Evolutionary conservation across 805 yeast species (phyloP), one percentile per base, ranked within the genome.

Genomic region (Yarrowia porcina): DNA sequence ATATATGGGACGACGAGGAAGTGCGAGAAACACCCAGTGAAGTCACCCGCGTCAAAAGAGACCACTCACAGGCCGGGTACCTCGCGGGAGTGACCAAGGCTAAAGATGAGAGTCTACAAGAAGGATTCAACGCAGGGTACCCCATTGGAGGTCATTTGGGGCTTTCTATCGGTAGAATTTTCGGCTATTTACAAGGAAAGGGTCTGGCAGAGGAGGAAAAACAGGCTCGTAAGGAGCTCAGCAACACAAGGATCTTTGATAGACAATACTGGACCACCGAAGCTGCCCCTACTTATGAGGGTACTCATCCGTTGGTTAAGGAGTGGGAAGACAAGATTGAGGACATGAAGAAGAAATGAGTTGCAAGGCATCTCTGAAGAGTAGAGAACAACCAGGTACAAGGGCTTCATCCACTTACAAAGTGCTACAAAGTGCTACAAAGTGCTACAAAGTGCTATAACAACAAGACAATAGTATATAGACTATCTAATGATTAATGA

Each of bases 71-170:
- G 66, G 87, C 87, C 66, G 98, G 97, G 0, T 92, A 89, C 67
- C 73, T 90, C 4, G 96, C 88, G 65, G 98, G 97, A 0, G 70
- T 92, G 6, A 78, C 89, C 1, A 74, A 72, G 15, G 83, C 90
- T 4, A 86, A 89, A 68, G 96, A 89, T 67, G 73, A 74, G 8
- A 82, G 86, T 41, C 75, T 90, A 23, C 97, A 92, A 70, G 70
- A 76, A 12, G 97, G 97, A 0, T 92, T 93, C 70, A 96, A 92
- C 71, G 79, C 76, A 2, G 93, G 93, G 0, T 92, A 84, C 67
- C 90, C 89, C 0, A 69, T 75, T 2, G 98, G 98, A 1, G 90
- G 94, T 0, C 70, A 69, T 2, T 65, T 91, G 1, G 97, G 96
- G 0, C 74, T 81, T 0, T 67, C 75, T 15, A 86, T 85, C 0